These are phyloP conservation scores for Lasiosphaeria miniovina DNA, from an alignment of 495 filamentous ascomycete species.

Conservation along the genomic window DNA sequence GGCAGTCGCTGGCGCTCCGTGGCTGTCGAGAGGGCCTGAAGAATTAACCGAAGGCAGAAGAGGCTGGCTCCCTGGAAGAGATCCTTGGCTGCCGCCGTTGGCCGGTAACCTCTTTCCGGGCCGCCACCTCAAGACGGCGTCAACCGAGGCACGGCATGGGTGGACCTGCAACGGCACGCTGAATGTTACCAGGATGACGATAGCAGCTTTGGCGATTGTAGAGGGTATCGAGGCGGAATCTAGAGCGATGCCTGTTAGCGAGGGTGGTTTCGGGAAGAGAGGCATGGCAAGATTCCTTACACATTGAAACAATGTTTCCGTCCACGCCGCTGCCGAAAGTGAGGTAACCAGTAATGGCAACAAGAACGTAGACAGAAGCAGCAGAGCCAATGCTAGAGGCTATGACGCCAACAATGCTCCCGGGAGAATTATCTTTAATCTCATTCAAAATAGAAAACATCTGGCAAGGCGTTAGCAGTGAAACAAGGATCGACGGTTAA, in stretches of 20 bases:
- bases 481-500: not conserved
- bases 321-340: constrained; percentile 83
- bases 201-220: constrained; percentile 90
- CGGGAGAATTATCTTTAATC: constrained; percentile 77
- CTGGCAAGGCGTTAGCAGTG: constrained; percentile 41
- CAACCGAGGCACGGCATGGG: constrained; percentile 87
- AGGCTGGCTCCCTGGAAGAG: constrained; percentile 39
- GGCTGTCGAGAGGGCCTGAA: constrained; percentile 28
- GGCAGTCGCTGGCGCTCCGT: constrained; percentile 38
- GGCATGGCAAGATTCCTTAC: constrained; percentile 38
- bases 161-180: constrained; percentile 94
- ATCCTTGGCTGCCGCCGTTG: constrained; percentile 25
- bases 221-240: constrained; percentile 74
- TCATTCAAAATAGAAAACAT: constrained; percentile 99
- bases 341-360: constrained; percentile 91
- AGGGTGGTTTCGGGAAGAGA: not conserved
- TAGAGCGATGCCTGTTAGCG: constrained; percentile 24
- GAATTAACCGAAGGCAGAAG: constrained; percentile 37
- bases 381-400: constrained; percentile 78
- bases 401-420: constrained; percentile 75
- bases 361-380: constrained; percentile 77
- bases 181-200: constrained; percentile 95
- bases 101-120: constrained; percentile 84
- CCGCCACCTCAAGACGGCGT: constrained; percentile 90
- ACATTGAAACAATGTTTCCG: constrained; percentile 94